Conservation (phyloP, 2,329 filamentous ascomycete genomes). For the Claviceps maximensis region DNA sequence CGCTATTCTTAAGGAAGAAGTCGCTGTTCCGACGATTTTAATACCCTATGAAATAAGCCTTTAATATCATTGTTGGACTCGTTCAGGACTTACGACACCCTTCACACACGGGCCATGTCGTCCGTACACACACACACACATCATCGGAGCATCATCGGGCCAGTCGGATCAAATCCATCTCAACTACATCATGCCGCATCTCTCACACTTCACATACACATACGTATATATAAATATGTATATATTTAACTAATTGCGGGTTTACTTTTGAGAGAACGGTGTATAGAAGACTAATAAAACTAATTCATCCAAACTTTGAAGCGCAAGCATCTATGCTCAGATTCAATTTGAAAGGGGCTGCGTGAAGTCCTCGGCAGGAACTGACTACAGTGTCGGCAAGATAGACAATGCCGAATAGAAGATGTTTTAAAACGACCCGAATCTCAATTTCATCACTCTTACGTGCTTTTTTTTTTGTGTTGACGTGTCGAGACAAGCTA, state of each 20-base stretch:
- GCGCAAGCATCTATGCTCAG: background rate
- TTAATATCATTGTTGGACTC: background rate
- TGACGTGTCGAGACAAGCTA: no score
- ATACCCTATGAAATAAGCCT: background rate
- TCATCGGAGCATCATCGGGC: background rate
- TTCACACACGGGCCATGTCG: background rate
- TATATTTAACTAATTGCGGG: background rate
- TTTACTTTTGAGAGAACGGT: constrained; percentile 3
- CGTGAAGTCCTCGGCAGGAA: background rate
- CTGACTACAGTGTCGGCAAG: background rate
- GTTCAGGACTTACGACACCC: background rate
- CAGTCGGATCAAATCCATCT: background rate
- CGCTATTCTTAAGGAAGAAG: constrained; percentile 9
- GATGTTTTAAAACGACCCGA: background rate
- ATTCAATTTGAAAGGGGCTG: background rate
- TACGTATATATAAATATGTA: background rate
- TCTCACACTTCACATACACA: background rate
- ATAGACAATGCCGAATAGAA: background rate
- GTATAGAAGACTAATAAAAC: constrained; percentile 1
- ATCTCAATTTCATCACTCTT: no score
- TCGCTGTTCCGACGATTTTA: constrained; percentile 9
- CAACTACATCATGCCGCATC: constrained; percentile 1
- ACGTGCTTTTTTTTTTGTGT: no score
- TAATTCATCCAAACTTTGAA: background rate
- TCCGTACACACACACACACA: background rate